Evolutionary conservation across 2,329 filamentous ascomycete species (phyloP).

Genomic region (Fusarium mexicanum): DNA sequence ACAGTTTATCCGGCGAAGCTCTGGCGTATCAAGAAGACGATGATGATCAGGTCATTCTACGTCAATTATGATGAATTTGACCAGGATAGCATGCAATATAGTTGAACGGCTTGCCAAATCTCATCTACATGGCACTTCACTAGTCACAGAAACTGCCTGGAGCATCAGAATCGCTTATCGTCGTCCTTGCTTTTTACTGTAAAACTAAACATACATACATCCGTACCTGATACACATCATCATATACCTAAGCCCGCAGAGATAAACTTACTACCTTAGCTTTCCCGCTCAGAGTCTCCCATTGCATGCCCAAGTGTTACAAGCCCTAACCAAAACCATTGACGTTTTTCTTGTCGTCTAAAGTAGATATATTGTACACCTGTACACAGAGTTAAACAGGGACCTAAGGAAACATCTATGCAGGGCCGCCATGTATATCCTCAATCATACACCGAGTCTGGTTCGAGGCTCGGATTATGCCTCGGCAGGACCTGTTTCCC

Average conservation of each 20-base stretch:
- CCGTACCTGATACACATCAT: conserved; percentile 10
- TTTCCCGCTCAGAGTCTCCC: neutral
- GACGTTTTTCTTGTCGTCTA: conserved; percentile 53
- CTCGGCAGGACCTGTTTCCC: conserved; percentile 37
- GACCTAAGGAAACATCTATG: conserved; percentile 61
- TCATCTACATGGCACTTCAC: neutral
- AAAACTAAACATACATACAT: neutral
- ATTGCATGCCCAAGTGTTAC: conserved; percentile 6
- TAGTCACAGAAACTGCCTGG: neutral
- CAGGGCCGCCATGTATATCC: conserved; percentile 54
- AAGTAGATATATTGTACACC: conserved; percentile 63
- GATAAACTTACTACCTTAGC: neutral
- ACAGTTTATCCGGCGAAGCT: conserved; percentile 38
- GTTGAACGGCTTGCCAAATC: neutral
- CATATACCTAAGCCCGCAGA: neutral
- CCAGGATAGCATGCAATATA: neutral
- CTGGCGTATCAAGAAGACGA: conserved; percentile 14
- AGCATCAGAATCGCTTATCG: neutral
- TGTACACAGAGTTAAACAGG: conserved; percentile 59
- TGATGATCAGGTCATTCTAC: conserved; percentile 32
- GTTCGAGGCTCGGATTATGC: conserved; percentile 45
- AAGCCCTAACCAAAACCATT: conserved; percentile 32
- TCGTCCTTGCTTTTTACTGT: neutral
- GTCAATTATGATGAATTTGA: conserved; percentile 13
- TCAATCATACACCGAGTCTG: conserved; percentile 52